These are phyloP conservation scores for Trichoderma afroharzianum DNA, from an alignment of 2,329 filamentous ascomycete genomes.

Conservation along the genomic window DNA sequence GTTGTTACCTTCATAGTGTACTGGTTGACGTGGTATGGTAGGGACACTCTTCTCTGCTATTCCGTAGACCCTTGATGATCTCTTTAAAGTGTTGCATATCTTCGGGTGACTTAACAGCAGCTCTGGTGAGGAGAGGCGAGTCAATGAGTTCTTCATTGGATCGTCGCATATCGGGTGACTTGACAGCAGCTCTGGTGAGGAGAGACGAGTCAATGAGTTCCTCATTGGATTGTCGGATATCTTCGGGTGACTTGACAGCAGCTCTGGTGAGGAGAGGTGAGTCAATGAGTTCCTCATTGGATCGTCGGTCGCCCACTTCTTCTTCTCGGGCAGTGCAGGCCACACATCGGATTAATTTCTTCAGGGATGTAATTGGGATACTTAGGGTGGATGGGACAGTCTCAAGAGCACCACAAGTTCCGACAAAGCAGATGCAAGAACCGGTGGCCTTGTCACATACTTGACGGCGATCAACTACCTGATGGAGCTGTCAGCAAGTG, in stretches of 20 bases:
- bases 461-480: slow-evolving; percentile 19
- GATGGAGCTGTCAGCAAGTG: slow-evolving; percentile 26
- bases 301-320: slow-evolving; percentile 16
- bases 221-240: no score
- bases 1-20: no score
- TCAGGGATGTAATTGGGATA: slow-evolving; percentile 13
- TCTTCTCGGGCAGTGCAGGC: slow-evolving; percentile 22
- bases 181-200: background rate
- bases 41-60: background rate
- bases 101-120: background rate
- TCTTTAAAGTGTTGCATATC: background rate
- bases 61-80: background rate
- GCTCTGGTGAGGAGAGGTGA: slow-evolving; percentile 17
- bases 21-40: no score
- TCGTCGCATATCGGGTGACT: background rate
- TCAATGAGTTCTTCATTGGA: slow-evolving; percentile 24
- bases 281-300: slow-evolving; percentile 18
- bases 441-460: slow-evolving; percentile 21
- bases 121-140: slow-evolving; percentile 16
- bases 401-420: slow-evolving; percentile 23
- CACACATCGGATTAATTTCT: slow-evolving; percentile 19
- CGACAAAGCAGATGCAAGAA: slow-evolving; percentile 25
- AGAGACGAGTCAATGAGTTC: slow-evolving; percentile 23
- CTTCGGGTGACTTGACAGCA: background rate
- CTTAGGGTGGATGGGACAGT: background rate